These are phyloP conservation scores for Hyaloscypha finlandica DNA, from an alignment of 495 filamentous ascomycete species.

Conservation along the genomic window DNA sequence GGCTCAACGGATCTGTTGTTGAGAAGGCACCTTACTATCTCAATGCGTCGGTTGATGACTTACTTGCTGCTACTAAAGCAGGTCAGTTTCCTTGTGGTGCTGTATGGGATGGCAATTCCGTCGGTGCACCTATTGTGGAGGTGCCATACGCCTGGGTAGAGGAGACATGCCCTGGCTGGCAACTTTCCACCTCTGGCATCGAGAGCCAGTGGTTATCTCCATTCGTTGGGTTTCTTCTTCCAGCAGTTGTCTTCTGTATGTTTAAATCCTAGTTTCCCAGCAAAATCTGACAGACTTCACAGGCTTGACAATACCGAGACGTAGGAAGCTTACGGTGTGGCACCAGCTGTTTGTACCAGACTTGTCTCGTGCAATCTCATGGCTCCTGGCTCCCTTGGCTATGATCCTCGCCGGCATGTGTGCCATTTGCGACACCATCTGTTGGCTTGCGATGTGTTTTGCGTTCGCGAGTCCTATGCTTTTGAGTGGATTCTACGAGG, in stretches of 20 bases:
- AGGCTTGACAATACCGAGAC: conserved; percentile 31
- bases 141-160: conserved; percentile 26
- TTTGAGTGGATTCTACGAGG: conserved; percentile 43
- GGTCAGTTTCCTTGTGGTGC: conserved; percentile 42
- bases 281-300: not conserved
- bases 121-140: conserved; percentile 35
- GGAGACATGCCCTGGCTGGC: conserved; percentile 31
- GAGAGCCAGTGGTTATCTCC: conserved; percentile 27
- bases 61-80: conserved; percentile 1
- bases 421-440: conserved; percentile 20
- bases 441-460: conserved; percentile 34
- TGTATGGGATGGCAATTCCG: conserved; percentile 32
- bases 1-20: conserved; percentile 7
- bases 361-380: not conserved
- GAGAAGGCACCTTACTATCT: conserved; percentile 5
- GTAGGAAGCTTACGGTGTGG: conserved; percentile 11
- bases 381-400: conserved; percentile 15
- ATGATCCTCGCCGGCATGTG: conserved; percentile 35
- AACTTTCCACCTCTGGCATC: conserved; percentile 17
- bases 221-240: conserved; percentile 33
- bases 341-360: conserved; percentile 15
- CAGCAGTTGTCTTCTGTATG: conserved; percentile 32
- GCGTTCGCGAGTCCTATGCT: conserved; percentile 44
- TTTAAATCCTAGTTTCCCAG: not conserved
- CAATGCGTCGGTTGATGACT: conserved; percentile 6